Conservation (phyloP, 2,329 filamentous ascomycete species). For the Alternaria alternata region DNA sequence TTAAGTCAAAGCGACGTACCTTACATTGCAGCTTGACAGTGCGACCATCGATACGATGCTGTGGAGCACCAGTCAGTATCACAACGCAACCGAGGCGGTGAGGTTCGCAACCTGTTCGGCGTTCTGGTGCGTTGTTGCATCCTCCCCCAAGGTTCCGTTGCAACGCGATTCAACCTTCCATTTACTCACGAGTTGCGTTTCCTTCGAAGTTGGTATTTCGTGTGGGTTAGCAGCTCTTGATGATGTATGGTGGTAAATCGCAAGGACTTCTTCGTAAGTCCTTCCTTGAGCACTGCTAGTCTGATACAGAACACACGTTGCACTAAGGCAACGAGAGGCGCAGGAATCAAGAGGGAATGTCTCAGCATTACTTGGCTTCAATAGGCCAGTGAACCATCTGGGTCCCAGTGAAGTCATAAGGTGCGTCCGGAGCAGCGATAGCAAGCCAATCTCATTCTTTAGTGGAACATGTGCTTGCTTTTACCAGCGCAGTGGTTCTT, state of each 20-base stretch:
- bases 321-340: constrained; percentile 2
- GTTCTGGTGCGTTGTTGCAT: neutral
- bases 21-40: constrained; percentile 21
- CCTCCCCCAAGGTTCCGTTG: neutral
- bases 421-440: neutral
- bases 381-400: neutral
- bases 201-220: neutral
- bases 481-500: constrained; percentile 6
- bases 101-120: constrained; percentile 16
- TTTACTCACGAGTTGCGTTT: neutral
- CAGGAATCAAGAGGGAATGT: constrained; percentile 1
- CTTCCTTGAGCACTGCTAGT: neutral
- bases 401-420: constrained; percentile 9
- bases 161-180: neutral
- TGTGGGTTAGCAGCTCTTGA: neutral
- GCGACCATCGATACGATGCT: constrained; percentile 14
- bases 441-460: constrained; percentile 6
- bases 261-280: neutral
- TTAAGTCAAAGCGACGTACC: constrained; percentile 10
- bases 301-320: constrained; percentile 1
- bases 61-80: constrained; percentile 9
- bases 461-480: neutral
- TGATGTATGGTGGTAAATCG: neutral
- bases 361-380: constrained; percentile 4
- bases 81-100: constrained; percentile 18